Conservation (phyloP, 2,329 filamentous ascomycete genomes). For the Beauveria pseudobassiana region DNA sequence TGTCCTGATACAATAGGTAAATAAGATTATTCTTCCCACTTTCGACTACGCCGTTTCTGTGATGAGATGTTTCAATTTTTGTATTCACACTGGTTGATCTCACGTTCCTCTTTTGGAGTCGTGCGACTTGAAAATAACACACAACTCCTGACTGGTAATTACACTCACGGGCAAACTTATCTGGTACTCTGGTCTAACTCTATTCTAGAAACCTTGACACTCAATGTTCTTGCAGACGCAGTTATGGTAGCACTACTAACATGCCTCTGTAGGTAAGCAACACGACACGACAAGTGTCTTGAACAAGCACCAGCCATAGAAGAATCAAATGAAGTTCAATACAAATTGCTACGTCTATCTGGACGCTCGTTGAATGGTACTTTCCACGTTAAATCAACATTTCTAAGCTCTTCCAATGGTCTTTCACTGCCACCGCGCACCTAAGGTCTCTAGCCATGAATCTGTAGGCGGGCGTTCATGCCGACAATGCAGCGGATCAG, state of each 20-base stretch:
- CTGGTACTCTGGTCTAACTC: neutral
- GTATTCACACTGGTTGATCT: conserved; percentile 58
- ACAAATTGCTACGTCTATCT: conserved; percentile 7
- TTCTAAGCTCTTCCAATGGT: neutral
- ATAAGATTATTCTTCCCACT: conserved; percentile 17
- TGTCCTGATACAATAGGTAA: conserved; percentile 26
- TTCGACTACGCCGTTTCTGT: conserved; percentile 22
- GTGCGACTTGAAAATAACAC: conserved; percentile 44
- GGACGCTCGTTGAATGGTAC: neutral
- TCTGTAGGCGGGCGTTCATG: conserved; percentile 69
- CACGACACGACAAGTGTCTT: neutral
- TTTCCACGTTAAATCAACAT: neutral
- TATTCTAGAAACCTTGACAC: neutral
- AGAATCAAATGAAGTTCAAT: neutral
- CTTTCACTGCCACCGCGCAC: neutral
- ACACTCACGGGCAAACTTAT: conserved; percentile 3
- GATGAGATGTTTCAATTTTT: conserved; percentile 37
- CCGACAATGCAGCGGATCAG: conserved; percentile 78
- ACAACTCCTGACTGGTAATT: conserved; percentile 48
- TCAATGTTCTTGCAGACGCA: neutral
- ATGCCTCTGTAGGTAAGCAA: neutral
- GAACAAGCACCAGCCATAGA: neutral
- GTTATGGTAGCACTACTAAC: conserved; percentile 5
- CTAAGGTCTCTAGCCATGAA: conserved; percentile 29
- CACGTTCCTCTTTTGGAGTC: conserved; percentile 26